Evolutionary conservation across 768 basidiomycete species (phyloP), one percentile per base, ranked within the genome.

Genomic region (Hortiboletus campestris): DNA sequence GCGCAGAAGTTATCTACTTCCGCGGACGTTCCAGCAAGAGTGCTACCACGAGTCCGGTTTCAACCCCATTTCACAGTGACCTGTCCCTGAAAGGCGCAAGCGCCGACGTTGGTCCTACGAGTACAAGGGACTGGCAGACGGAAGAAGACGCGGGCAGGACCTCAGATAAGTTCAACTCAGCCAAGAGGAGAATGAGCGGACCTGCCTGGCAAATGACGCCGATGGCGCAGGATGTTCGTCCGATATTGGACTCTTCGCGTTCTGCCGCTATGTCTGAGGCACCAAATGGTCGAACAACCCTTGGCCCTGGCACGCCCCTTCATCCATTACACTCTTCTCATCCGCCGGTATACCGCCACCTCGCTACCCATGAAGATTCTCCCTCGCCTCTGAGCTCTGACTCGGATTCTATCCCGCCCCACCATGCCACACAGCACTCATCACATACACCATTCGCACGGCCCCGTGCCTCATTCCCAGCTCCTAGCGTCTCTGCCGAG

Each of bases 351-450:
- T 73, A 72, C 53, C 72, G 65, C 43, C 75, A 70, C 40, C 68
- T 71, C 53, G 62, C 61, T 35, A 70, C 68, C 2, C 80, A 77
- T 54, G 85, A 86, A 46, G 85, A 87, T 47, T 84, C 84, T 14
- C 86, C 85, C 0, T 88, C 86, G 0, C 86, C 86, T 42, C 78
- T 83, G 61, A 87, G 84, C 64, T 86, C 86, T 25, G 86, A 88
- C 69, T 84, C 84, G 17, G 78, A 71, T 63, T 78, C 66, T 64
- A 72, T 71, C 55, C 73, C 60, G 62, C 66, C 62, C 56, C 73
- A 68, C 42, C 62, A 55, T 41, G 63, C 61, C 36, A 47, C 66
- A 36, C 68, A 67, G 48, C 69, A 71, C 20, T 62, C 70, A 39
- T 55, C 72, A 44, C 66, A 74, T 56, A 55, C 56, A 2, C 53